Evolutionary conservation across 2,329 filamentous ascomycete species (phyloP), one percentile per base, ranked within the genome.

Genomic region (Scedosporium apiospermum): DNA sequence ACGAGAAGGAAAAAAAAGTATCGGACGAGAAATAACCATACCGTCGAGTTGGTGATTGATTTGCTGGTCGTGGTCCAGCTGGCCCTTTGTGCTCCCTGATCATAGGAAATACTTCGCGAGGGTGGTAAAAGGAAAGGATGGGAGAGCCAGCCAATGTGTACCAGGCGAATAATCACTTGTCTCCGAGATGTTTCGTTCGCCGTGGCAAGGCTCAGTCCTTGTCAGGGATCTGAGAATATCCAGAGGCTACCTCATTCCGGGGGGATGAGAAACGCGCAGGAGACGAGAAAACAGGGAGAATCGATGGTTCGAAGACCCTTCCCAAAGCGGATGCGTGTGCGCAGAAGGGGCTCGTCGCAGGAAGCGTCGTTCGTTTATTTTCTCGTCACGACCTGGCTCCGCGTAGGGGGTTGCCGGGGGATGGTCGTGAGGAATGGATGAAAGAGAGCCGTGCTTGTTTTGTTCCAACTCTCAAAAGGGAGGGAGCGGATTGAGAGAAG

Each of bases 201-300:
- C 53, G 61, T 44, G 21, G 23, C 44, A 59, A 49, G 64, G 65
- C 80, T 81, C 81, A 84, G 82, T 84, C 82, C 82, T 62, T 75
- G 77, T 78, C 75, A 82, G 76, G 82, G 81, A 83, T 78, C 81
- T 83, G 82, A 83, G 81, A 74, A 73, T 75, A 75, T 74, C 75
- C 76, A 74, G 72, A 71, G 74, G 76, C 79, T 84, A 84, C 82
- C 81, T 79, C 82, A 85, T 85, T 80, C 79, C 81, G 80, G 69
- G 38, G 57, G 57, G 57, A 51, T 9, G 41, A 49, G 63, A 63
- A 23, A 27, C 51, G 51, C 62, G 62, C 51, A 16, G 16, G 62
- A 55, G 63, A 60, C 53, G 61, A 64, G 44, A 61, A 49, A 62
- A 49, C 16, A 14, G 55, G 61, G 61, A 62, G 49, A 53, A 44